Conservation (phyloP, 2,329 filamentous ascomycete genomes). For the Aspergillus carbonarius region DNA sequence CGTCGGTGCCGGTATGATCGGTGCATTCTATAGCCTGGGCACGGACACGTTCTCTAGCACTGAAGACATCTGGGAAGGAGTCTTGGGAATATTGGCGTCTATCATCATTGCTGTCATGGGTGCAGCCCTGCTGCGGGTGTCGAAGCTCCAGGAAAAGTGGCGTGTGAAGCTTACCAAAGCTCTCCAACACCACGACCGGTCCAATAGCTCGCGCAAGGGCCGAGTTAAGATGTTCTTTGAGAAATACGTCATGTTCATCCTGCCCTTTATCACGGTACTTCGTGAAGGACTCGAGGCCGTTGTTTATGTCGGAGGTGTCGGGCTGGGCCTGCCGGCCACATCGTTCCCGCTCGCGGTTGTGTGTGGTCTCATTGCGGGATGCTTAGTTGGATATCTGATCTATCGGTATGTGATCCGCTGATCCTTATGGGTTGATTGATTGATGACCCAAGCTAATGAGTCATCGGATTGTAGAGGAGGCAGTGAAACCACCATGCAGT, state of each 20-base stretch:
- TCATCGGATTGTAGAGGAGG: slow-evolving; percentile 49
- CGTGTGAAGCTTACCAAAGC: slow-evolving; percentile 72
- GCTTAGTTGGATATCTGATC: slow-evolving; percentile 67
- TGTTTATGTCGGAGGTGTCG: slow-evolving; percentile 82
- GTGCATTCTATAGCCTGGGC: slow-evolving; percentile 69
- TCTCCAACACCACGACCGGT: slow-evolving; percentile 48
- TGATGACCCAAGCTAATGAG: neutral
- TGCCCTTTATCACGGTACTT: slow-evolving; percentile 85
- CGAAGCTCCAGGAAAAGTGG: slow-evolving; percentile 86
- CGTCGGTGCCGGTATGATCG: slow-evolving; percentile 68
- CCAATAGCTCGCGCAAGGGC: slow-evolving; percentile 39
- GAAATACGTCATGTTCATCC: slow-evolving; percentile 81
- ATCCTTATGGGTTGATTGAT: neutral
- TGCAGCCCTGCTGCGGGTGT: slow-evolving; percentile 74
- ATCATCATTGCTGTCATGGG: slow-evolving; percentile 82
- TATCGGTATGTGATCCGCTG: slow-evolving; percentile 63
- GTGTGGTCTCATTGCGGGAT: slow-evolving; percentile 67
- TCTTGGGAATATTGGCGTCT: slow-evolving; percentile 71
- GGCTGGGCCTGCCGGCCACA: slow-evolving; percentile 70
- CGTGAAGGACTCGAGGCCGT: slow-evolving; percentile 84
- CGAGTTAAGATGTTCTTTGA: slow-evolving; percentile 65
- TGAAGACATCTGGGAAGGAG: slow-evolving; percentile 79
- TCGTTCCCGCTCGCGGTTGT: slow-evolving; percentile 77
- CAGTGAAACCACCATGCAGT: slow-evolving; percentile 62
- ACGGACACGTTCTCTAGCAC: slow-evolving; percentile 65